A percentile compares a stretch with the other conserved stretches of the same genome.
Conservation (phyloP, 495 filamentous ascomycete species). For the Podospora australis region DNA sequence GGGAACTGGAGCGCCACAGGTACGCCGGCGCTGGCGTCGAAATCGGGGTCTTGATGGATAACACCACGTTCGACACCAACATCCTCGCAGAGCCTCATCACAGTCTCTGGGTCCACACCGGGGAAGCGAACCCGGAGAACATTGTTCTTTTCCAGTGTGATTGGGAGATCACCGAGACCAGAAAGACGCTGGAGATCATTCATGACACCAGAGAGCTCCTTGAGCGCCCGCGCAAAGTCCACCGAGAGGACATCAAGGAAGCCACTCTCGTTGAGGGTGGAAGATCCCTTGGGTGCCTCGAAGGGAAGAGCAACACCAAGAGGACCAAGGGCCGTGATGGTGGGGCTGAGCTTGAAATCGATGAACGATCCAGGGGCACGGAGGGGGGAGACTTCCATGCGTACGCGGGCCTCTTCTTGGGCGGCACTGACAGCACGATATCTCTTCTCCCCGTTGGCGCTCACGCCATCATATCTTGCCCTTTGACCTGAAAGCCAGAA, state of each 20-base stretch:
- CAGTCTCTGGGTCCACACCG: conserved; percentile 78
- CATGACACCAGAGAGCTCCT: conserved; percentile 72
- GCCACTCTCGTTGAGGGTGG: conserved; percentile 66
- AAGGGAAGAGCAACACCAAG: conserved; percentile 41
- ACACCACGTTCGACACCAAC: conserved; percentile 72
- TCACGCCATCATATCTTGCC: conserved; percentile 71
- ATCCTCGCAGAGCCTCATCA: conserved; percentile 80
- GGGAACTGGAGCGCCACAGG: conserved; percentile 77
- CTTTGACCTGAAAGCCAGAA: conserved; percentile 86
- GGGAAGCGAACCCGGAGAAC: conserved; percentile 77
- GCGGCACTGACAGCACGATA: conserved; percentile 64
- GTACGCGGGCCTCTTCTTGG: conserved; percentile 61
- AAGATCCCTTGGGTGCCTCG: conserved; percentile 23
- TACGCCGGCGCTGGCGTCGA: conserved; percentile 53
- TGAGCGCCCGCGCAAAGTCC: conserved; percentile 82
- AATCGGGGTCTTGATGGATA: conserved; percentile 71
- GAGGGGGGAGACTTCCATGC: conserved; percentile 48
- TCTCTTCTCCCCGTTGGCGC: conserved; percentile 64
- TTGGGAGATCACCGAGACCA: conserved; percentile 73
- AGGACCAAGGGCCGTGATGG: conserved; percentile 72
- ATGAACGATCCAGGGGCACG: conserved; percentile 67
- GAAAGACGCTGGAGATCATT: conserved; percentile 75
- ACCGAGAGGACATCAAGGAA: conserved; percentile 77
- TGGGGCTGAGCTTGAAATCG: conserved; percentile 82
- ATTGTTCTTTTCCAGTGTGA: conserved; percentile 55